Base-by-base conservation (phyloP, 495 filamentous ascomycete species). In the Entonaema liquescens region DNA sequence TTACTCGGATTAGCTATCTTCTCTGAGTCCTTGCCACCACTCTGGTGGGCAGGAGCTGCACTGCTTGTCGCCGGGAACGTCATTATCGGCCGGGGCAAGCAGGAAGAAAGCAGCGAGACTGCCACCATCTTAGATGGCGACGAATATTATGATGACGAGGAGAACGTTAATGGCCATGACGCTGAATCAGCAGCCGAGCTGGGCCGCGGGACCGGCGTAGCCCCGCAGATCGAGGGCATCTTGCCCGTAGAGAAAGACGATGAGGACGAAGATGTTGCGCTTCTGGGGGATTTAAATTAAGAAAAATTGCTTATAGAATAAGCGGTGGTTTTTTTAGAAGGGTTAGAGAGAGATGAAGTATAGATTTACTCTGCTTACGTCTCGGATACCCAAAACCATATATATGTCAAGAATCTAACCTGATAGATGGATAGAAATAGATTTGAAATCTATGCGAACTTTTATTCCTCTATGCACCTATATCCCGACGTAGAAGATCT, bases 61-160 rank as follows among this genome's bases (percentile, higher is more conserved):
- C 80, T 97, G 81, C 87, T 98, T 62, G 92, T 97, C 0, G 93
- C 87, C 2, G 95, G 95, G 12, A 97, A 94, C 82, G 93, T 98
- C 15, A 88, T 98, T 50, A 93, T 98, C 74, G 93, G 95, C 8
- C 84, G 91, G 73, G 87, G 95, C 54, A 91, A 90, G 78, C 80
- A 79, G 13, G 76, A 74, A 8, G 62, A 72, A n/a, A 70, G 50
- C 9, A 23, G 11, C 2, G 64, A 63, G 17, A 57, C 54, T 17
- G 66, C 36, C 25, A 40, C 26, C 15, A 13, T 25, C 19, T 42
- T 19, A 11, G 50, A 59, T 2, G 68, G 31, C 8, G 53, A 9
- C 13, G 65, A 58, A 12, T 55, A 17, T 44, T 19, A 26, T 21
- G 55, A 42, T n/a, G 56, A 56, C 15, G 54, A 61, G 19, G 54